phyloP scores from a whole-genome alignment of 2,329 filamentous ascomycete genomes.

The Xylariales sp. region DNA sequence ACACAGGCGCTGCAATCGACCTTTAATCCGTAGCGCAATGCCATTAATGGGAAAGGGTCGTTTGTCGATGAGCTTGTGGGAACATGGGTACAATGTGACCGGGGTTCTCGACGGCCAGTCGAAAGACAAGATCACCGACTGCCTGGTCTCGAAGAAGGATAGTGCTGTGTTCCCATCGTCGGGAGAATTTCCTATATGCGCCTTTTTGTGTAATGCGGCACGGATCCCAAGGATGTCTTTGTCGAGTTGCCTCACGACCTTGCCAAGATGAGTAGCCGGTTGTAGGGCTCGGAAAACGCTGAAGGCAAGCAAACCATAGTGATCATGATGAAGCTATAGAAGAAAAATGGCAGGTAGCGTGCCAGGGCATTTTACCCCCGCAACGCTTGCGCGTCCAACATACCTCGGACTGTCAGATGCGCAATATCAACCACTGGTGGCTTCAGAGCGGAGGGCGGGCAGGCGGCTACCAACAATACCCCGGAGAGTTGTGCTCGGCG shows the following conservation, averaged over 20 bases:
- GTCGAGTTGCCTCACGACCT: too few relatives aligned
- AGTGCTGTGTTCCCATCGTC: not conserved
- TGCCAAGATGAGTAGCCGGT: not conserved
- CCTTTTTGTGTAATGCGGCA: not conserved
- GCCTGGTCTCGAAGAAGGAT: not conserved
- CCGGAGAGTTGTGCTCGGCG: too few relatives aligned
- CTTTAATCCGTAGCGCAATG: constrained; percentile 2
- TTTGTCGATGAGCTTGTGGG: not conserved
- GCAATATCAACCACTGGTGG: too few relatives aligned
- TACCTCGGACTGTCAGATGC: not conserved
- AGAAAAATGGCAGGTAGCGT: not conserved
- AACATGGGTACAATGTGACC: not conserved
- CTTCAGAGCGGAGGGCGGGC: too few relatives aligned
- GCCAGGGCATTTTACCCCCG: not conserved
- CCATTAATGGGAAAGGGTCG: not conserved
- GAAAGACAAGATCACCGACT: too few relatives aligned
- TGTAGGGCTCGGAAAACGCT: too few relatives aligned
- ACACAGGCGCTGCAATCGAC: constrained; percentile 3
- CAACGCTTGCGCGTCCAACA: not conserved
- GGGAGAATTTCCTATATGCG: not conserved
- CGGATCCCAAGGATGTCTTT: not conserved
- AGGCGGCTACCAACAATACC: too few relatives aligned
- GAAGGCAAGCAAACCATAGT: too few relatives aligned
- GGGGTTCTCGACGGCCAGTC: not conserved
- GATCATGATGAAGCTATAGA: too few relatives aligned